A percentile compares a stretch with the other conserved stretches of the same genome.
phyloP scores from a whole-genome alignment of 768 basidiomycete species.

The Russula griseocarnosa region DNA sequence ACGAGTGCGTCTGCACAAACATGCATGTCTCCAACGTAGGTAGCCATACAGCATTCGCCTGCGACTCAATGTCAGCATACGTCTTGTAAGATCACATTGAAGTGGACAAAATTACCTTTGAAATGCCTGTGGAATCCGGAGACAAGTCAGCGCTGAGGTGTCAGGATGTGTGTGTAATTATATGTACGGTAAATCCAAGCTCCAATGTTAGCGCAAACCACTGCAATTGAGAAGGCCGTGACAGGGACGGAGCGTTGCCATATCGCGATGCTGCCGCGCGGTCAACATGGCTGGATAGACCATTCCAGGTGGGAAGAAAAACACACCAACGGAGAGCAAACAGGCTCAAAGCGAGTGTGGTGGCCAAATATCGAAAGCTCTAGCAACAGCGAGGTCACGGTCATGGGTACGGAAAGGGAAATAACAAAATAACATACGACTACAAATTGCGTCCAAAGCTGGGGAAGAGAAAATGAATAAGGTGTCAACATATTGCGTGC shows the following conservation, averaged over 20 bases:
- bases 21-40: not conserved
- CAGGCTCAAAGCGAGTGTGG: constrained; percentile 16
- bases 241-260: constrained; percentile 15
- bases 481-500: not conserved
- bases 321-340: constrained; percentile 23
- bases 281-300: not conserved
- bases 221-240: not conserved
- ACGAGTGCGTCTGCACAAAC: not conserved
- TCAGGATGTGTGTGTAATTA: not conserved
- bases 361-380: constrained; percentile 19
- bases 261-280: constrained; percentile 15
- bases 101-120: not conserved
- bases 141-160: not conserved
- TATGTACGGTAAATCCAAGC: constrained; percentile 23
- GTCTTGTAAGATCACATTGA: not conserved
- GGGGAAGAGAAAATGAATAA: not conserved
- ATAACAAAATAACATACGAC: constrained; percentile 2
- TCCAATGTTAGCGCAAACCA: constrained; percentile 10
- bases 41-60: constrained; percentile 7
- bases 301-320: not conserved
- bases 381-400: not conserved
- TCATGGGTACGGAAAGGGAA: not conserved
- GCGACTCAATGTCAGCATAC: not conserved
- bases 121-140: not conserved
- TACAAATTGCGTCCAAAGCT: constrained; percentile 14